Base-by-base conservation (phyloP, 2,329 filamentous ascomycete species). In the Plenodomus tracheiphilus region DNA sequence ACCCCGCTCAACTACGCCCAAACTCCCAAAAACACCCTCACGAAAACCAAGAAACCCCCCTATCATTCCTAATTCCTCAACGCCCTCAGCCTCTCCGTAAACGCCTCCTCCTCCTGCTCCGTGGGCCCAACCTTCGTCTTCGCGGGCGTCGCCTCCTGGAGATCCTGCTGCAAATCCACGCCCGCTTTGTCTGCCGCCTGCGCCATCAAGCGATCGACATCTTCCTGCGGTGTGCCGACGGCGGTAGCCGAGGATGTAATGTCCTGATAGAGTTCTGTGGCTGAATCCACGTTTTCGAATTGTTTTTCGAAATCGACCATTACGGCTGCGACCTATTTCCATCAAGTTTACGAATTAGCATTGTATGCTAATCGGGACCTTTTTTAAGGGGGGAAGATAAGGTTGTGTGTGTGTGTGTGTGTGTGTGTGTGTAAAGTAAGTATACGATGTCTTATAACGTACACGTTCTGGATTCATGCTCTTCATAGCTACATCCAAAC, bases 171-270 rank as follows among this genome's bases (percentile, higher is more conserved):
- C 53, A 96, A 78, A 73, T 94, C 88, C 43, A 96, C 83, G 45
- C 91, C 91, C 9, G 89, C 90, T 72, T 95, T 91, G 71, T 96
- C 91, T 54, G 91, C 91, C 37, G 94, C 84, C 75, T 95, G 88
- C 56, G 84, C 87, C 74, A 96, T 87, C 54, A 96, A 76, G 59
- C 90, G 85, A 71, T 96, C 91, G 2, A 96, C 90, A 59, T 92
- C 90, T 61, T 95, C 91, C 69, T 96, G 83, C 74, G 77, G 89
- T 75, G 76, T 92, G 71, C 79, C 89, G 69, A 77, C 87, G 64
- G 74, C 89, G 71, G 91, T 95, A 32, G 87, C 88, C 52, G 88
- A 86, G 18, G 83, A 85, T 54, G 92, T 93, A 51, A 90, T 89
- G 66, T 92, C 91, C 73, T 93, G 89, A 74, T 94, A 94, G 74